phyloP scores from a whole-genome alignment of 257 asterid species.

The Plectranthus barbatus region DNA sequence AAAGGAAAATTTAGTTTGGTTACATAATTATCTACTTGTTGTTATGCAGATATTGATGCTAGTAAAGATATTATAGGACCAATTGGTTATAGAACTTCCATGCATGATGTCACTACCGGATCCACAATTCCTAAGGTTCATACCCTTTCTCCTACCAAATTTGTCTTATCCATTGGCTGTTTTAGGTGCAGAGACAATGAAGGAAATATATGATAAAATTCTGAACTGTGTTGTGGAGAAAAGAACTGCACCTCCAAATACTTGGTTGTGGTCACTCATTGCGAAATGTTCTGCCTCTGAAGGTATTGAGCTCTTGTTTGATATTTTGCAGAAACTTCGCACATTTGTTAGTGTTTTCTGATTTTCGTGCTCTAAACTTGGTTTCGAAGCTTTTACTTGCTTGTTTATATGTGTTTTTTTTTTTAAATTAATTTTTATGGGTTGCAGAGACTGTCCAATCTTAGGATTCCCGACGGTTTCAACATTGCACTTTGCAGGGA shows the following conservation, averaged over 20 bases:
- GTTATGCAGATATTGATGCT: slow-evolving; percentile 76
- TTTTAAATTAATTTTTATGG: too few relatives aligned
- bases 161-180: slow-evolving; percentile 11
- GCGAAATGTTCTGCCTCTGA: slow-evolving; percentile 52
- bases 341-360: slow-evolving; percentile 50
- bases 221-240: slow-evolving; percentile 41
- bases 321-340: slow-evolving; percentile 66
- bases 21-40: too few relatives aligned
- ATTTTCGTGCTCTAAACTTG: slow-evolving; percentile 1
- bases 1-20: background rate
- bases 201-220: slow-evolving; percentile 60
- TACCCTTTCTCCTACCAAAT: background rate
- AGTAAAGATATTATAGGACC: slow-evolving; percentile 71
- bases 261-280: slow-evolving; percentile 73
- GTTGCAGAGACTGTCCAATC: slow-evolving; percentile 92
- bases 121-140: slow-evolving; percentile 66
- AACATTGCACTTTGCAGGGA: slow-evolving; percentile 83
- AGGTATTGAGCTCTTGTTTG: slow-evolving; percentile 66
- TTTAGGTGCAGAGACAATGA: slow-evolving; percentile 57
- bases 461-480: slow-evolving; percentile 62
- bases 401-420: background rate
- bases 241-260: slow-evolving; percentile 86
- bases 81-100: too few relatives aligned
- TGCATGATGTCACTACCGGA: too few relatives aligned
- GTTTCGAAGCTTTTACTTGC: background rate